These are phyloP conservation scores for Rhodamnia argentea DNA, from an alignment of 345 rosid genomes.

Conservation along the genomic window DNA sequence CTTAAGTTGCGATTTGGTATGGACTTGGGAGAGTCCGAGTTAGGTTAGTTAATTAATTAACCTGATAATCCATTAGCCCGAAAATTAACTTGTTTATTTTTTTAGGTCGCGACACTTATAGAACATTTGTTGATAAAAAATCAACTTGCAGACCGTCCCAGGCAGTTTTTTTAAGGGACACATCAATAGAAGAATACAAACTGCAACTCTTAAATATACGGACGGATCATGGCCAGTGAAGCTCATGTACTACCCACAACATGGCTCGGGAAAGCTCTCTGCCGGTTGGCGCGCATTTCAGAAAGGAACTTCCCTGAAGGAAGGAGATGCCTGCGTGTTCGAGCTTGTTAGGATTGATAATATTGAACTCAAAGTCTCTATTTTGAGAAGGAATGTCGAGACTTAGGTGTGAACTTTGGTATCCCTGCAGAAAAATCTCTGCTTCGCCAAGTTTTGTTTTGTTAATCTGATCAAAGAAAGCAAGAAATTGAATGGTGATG, in stretches of 20 bases:
- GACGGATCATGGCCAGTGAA: not conserved
- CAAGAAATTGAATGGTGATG: not conserved
- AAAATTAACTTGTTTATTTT: no score
- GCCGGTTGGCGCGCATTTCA: not conserved
- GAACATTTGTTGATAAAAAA: no score
- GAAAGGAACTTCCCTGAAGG: not conserved
- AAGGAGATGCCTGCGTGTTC: not conserved
- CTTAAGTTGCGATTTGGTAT: no score
- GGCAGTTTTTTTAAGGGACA: not conserved
- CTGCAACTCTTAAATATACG: not conserved
- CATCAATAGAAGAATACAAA: not conserved
- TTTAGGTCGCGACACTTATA: no score
- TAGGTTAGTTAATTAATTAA: no score
- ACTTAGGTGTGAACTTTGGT: not conserved
- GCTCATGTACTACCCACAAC: not conserved
- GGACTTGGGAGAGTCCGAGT: no score
- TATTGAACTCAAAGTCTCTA: not conserved
- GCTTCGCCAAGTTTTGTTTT: not conserved
- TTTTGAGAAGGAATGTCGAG: not conserved
- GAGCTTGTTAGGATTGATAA: not conserved
- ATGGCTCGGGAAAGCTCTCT: not conserved
- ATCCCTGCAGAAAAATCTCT: not conserved
- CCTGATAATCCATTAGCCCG: no score
- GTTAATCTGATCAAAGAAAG: not conserved
- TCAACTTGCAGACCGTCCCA: not conserved